These are phyloP conservation scores for Cytospora chrysosperma DNA, from an alignment of 2,329 filamentous ascomycete genomes.

Conservation along the genomic window DNA sequence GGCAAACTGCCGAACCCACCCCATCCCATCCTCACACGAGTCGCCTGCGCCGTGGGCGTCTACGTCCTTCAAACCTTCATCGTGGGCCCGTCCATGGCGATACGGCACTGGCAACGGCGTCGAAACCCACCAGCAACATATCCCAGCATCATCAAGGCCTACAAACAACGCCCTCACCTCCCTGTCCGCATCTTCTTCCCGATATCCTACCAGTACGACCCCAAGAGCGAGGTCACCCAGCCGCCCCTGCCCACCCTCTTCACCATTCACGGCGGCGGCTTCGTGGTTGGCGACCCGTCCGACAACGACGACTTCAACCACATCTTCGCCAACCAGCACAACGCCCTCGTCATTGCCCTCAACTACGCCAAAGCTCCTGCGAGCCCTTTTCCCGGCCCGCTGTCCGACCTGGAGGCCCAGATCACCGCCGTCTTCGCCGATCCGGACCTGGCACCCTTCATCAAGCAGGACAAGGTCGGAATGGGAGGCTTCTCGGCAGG, in stretches of 20 bases:
- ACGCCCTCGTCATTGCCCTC: slow-evolving; percentile 47
- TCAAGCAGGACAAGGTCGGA: slow-evolving; percentile 42
- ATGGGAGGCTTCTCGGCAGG: slow-evolving; percentile 53
- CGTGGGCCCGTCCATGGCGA: background rate
- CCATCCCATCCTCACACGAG: slow-evolving; percentile 8
- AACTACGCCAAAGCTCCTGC: slow-evolving; percentile 50
- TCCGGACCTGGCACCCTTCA: slow-evolving; percentile 37
- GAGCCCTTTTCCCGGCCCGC: slow-evolving; percentile 42
- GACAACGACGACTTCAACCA: slow-evolving; percentile 49
- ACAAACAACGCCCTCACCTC: slow-evolving; percentile 12
- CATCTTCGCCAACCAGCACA: slow-evolving; percentile 40
- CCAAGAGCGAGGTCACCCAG: slow-evolving; percentile 29
- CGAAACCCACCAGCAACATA: background rate
- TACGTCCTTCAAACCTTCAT: slow-evolving; percentile 15
- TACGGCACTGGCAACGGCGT: slow-evolving; percentile 12
- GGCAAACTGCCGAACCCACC: background rate
- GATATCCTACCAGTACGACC: slow-evolving; percentile 28
- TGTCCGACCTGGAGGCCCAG: slow-evolving; percentile 47
- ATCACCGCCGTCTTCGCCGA: slow-evolving; percentile 43
- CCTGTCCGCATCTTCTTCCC: slow-evolving; percentile 41
- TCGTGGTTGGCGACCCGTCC: slow-evolving; percentile 42
- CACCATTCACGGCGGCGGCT: slow-evolving; percentile 53
- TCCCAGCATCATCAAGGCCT: slow-evolving; percentile 19
- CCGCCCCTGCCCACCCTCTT: slow-evolving; percentile 43
- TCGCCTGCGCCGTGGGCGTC: background rate